Evolutionary conservation across 495 filamentous ascomycete species (phyloP).

Genomic region (Trichoderma reesei): DNA sequence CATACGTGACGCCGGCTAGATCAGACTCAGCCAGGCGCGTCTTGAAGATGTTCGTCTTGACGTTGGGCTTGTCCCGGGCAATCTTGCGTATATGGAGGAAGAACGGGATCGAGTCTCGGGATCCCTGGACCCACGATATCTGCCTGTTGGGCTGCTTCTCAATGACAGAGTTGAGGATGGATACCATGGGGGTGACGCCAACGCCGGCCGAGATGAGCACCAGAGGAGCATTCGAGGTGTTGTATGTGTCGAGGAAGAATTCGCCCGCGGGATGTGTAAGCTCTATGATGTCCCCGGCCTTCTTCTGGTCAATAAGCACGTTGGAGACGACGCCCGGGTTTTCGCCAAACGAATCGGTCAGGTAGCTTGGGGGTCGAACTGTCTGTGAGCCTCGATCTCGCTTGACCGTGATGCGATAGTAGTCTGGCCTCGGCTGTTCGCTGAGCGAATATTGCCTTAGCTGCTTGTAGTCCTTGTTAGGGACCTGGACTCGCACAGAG

Average conservation of each 20-base stretch:
- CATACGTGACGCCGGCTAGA: slow-evolving; percentile 42
- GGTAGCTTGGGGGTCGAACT: slow-evolving; percentile 24
- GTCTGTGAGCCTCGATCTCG: slow-evolving; percentile 42
- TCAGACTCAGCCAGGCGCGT: slow-evolving; percentile 34
- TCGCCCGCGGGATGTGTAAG: slow-evolving; percentile 62
- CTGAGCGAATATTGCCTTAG: slow-evolving; percentile 66
- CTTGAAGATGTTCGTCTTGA: slow-evolving; percentile 33
- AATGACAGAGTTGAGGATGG: slow-evolving; percentile 53
- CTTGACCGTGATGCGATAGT: slow-evolving; percentile 66
- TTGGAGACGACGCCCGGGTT: slow-evolving; percentile 61
- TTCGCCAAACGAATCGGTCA: slow-evolving; percentile 26
- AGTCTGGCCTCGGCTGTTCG: slow-evolving; percentile 45
- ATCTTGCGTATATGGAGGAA: slow-evolving; percentile 40
- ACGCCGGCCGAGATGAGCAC: slow-evolving; percentile 63
- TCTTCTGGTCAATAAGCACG: slow-evolving; percentile 51
- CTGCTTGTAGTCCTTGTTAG: slow-evolving; percentile 48
- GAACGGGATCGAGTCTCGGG: slow-evolving; percentile 43
- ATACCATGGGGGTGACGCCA: slow-evolving; percentile 56
- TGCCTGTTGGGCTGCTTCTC: slow-evolving; percentile 34
- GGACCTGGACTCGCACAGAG: slow-evolving; percentile 48
- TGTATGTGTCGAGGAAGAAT: slow-evolving; percentile 49
- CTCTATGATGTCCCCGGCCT: slow-evolving; percentile 49
- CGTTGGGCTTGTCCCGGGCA: slow-evolving; percentile 29
- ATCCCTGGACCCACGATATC: slow-evolving; percentile 56
- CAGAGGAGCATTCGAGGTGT: slow-evolving; percentile 34